phyloP scores from a whole-genome alignment of 2,329 filamentous ascomycete genomes.

The Curvularia verruculosa region DNA sequence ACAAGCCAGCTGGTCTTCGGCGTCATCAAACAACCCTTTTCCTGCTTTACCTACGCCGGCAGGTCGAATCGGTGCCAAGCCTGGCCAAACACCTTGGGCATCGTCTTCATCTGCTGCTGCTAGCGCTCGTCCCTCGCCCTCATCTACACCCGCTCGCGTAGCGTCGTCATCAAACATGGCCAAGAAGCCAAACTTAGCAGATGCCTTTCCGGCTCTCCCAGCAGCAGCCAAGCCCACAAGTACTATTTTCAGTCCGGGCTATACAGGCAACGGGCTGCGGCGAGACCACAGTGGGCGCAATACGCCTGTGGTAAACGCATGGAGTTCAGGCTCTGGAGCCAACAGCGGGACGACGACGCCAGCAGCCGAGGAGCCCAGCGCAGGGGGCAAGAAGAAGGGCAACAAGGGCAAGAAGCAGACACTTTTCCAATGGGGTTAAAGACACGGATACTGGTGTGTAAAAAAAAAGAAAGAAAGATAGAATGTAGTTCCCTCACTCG shows the following conservation, averaged over 20 bases:
- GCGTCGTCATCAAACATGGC: slow-evolving; percentile 36
- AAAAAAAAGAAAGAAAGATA: too few relatives aligned
- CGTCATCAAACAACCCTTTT: slow-evolving; percentile 44
- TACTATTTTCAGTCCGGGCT: slow-evolving; percentile 59
- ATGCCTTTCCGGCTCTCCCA: slow-evolving; percentile 84
- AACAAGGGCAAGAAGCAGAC: slow-evolving; percentile 60
- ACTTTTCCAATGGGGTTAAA: slow-evolving; percentile 57
- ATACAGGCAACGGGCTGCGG: slow-evolving; percentile 53
- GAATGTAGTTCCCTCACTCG: too few relatives aligned
- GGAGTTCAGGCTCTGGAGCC: slow-evolving; percentile 44
- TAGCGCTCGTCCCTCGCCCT: slow-evolving; percentile 47
- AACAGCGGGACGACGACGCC: slow-evolving; percentile 32
- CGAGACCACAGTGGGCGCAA: slow-evolving; percentile 51
- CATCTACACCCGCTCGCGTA: slow-evolving; percentile 47
- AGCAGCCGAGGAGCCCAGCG: slow-evolving; percentile 32
- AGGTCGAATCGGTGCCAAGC: slow-evolving; percentile 43
- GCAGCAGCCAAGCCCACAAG: slow-evolving; percentile 72
- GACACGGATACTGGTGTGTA: too few relatives aligned
- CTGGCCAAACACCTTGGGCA: slow-evolving; percentile 47
- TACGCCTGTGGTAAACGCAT: slow-evolving; percentile 48
- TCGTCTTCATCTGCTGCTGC: slow-evolving; percentile 36
- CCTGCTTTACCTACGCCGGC: slow-evolving; percentile 40
- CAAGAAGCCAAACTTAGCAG: slow-evolving; percentile 44
- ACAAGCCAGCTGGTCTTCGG: slow-evolving; percentile 63
- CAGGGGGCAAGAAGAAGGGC: slow-evolving; percentile 52